phyloP scores from a whole-genome alignment of 768 basidiomycete genomes.

The Tylopilus sp. region DNA sequence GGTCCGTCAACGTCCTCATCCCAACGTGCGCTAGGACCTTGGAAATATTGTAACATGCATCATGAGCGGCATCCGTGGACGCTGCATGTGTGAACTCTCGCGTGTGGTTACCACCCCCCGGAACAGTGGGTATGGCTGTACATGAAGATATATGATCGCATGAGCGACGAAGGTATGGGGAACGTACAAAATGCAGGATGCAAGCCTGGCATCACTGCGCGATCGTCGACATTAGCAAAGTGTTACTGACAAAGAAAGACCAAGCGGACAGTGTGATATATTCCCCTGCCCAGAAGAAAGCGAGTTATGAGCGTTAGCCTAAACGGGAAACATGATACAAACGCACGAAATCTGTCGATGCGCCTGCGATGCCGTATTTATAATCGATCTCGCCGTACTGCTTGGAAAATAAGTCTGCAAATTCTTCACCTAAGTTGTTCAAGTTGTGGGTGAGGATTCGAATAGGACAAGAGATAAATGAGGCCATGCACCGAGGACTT shows the following conservation, averaged over 20 bases:
- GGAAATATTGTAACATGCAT: conserved; percentile 61
- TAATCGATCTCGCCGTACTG: conserved; percentile 60
- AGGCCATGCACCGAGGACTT: conserved; percentile 45
- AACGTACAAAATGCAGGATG: conserved; percentile 58
- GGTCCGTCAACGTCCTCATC: conserved; percentile 63
- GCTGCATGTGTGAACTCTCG: conserved; percentile 59
- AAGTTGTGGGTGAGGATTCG: too few species aligned
- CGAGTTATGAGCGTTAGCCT: background rate
- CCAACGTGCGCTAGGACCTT: conserved; percentile 70
- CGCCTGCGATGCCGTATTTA: conserved; percentile 62
- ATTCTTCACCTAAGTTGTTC: conserved; percentile 64
- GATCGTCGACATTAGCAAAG: background rate
- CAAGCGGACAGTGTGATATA: conserved; percentile 58
- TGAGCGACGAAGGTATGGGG: background rate
- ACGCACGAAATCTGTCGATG: conserved; percentile 82
- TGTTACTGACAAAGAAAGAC: background rate
- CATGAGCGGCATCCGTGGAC: conserved; percentile 55
- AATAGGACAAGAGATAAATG: background rate
- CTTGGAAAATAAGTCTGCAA: conserved; percentile 54
- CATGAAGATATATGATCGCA: too few species aligned
- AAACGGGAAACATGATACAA: background rate
- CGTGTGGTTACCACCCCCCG: conserved; percentile 76
- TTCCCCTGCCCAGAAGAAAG: conserved; percentile 35
- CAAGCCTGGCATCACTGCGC: conserved; percentile 54
- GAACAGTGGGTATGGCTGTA: conserved; percentile 68